Evolutionary conservation across 139 green algal genomes (phyloP).

Genomic region (Tetradesmus obliquus): DNA sequence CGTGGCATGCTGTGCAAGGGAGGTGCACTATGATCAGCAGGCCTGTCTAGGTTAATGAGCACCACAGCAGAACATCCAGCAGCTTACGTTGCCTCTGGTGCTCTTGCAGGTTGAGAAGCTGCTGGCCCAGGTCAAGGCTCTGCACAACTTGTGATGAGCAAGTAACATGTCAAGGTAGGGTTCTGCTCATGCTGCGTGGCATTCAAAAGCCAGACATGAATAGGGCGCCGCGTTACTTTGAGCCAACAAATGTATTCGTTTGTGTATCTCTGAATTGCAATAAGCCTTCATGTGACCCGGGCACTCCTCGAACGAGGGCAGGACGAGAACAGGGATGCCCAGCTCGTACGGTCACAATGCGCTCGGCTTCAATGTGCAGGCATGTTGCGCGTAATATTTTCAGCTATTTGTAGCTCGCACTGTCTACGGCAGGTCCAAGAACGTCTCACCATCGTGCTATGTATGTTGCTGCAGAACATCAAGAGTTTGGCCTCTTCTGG

Average conservation of each 20-base stretch:
- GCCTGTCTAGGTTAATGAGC: neutral
- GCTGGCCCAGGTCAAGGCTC: neutral
- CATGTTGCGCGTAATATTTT: neutral
- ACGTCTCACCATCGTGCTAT: neutral
- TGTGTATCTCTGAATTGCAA: too few species aligned
- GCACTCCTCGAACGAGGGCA: neutral
- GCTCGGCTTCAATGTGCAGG: conserved; percentile 21
- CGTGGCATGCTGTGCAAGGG: too few species aligned
- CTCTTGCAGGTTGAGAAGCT: neutral
- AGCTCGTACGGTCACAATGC: conserved; percentile 26
- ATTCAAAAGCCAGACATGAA: neutral
- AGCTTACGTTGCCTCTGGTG: neutral
- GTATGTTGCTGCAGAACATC: conserved; percentile 27
- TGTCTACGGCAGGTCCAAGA: neutral
- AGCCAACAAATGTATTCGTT: too few species aligned
- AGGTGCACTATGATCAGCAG: neutral
- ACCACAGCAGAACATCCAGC: neutral
- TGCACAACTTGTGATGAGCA: neutral
- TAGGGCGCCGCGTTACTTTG: too few species aligned
- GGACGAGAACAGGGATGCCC: neutral
- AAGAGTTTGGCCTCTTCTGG: neutral
- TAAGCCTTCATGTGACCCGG: neutral
- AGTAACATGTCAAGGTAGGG: neutral
- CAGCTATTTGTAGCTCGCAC: neutral
- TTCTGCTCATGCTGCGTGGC: neutral